Conservation (phyloP, 257 asterid genomes). For the Solanum ossicruentum region DNA sequence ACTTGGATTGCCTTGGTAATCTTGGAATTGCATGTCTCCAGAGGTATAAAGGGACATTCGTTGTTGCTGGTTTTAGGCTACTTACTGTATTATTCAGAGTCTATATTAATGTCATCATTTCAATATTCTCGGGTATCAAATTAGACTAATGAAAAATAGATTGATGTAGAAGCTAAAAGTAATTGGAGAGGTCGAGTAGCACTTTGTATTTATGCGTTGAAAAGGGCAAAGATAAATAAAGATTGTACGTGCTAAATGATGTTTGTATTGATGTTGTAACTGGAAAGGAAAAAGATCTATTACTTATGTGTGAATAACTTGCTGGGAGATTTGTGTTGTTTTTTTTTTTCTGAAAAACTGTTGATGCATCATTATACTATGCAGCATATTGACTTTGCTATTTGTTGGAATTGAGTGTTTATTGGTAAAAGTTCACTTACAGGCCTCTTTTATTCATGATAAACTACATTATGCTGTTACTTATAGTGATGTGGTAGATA, state of each 20-base stretch:
- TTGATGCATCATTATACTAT: not conserved
- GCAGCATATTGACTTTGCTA: not conserved
- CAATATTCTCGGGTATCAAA: not conserved
- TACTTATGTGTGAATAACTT: not conserved
- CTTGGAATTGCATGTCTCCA: slow-evolving; percentile 88
- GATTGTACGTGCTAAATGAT: not conserved
- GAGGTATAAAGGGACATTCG: slow-evolving; percentile 36
- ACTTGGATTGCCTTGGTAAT: slow-evolving; percentile 91
- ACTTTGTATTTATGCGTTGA: not conserved
- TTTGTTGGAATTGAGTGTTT: not conserved
- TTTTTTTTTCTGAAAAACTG: not conserved
- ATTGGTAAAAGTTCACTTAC: not conserved
- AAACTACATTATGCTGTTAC: not conserved
- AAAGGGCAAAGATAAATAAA: not conserved
- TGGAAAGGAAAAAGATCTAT: not conserved
- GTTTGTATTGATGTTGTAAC: not conserved
- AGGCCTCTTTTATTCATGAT: not conserved
- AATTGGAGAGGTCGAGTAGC: not conserved
- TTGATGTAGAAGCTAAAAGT: not conserved
- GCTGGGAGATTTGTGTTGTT: not conserved
- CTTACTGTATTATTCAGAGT: not conserved
- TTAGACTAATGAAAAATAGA: not conserved
- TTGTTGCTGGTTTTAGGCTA: not conserved
- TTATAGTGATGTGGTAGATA: not conserved
- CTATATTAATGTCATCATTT: not conserved